These are phyloP conservation scores for Rhodotorula sp. DNA, from an alignment of 1,284 basidiomycete species.

Conservation along the genomic window DNA sequence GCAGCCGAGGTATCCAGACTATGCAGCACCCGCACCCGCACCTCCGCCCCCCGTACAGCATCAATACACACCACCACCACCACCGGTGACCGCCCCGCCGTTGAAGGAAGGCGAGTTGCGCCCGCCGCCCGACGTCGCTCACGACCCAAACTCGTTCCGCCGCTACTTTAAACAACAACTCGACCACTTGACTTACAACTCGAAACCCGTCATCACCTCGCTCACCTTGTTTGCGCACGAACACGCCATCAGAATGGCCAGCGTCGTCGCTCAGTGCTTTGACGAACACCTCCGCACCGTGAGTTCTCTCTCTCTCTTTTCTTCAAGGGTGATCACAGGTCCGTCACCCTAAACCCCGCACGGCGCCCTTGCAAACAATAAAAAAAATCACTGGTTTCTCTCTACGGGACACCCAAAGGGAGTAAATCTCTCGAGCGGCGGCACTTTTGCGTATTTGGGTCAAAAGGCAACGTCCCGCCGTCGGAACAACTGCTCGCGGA, in stretches of 20 bases:
- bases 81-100: not conserved
- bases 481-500: no score
- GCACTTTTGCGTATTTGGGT: no score
- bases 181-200: conserved; percentile 86
- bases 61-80: conserved; percentile 1
- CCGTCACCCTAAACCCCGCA: no score
- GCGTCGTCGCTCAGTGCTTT: conserved; percentile 80
- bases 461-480: no score
- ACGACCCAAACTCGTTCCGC: conserved; percentile 67
- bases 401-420: no score
- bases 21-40: not conserved
- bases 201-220: conserved; percentile 89
- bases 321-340: not conserved
- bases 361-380: no score
- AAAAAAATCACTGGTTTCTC: no score
- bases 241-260: conserved; percentile 68
- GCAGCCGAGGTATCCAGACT: not conserved
- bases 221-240: conserved; percentile 94
- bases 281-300: conserved; percentile 75
- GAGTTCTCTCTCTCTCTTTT: conserved; percentile 38
- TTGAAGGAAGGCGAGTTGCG: conserved; percentile 26
- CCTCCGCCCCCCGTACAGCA: not conserved
- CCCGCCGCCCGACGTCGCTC: conserved; percentile 35
- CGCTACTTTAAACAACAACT: conserved; percentile 61
- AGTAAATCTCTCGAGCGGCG: no score